A percentile compares a stretch with the other conserved stretches of the same genome.
phyloP scores from a whole-genome alignment of 495 filamentous ascomycete species.

The Annulohypoxylon nitens region DNA sequence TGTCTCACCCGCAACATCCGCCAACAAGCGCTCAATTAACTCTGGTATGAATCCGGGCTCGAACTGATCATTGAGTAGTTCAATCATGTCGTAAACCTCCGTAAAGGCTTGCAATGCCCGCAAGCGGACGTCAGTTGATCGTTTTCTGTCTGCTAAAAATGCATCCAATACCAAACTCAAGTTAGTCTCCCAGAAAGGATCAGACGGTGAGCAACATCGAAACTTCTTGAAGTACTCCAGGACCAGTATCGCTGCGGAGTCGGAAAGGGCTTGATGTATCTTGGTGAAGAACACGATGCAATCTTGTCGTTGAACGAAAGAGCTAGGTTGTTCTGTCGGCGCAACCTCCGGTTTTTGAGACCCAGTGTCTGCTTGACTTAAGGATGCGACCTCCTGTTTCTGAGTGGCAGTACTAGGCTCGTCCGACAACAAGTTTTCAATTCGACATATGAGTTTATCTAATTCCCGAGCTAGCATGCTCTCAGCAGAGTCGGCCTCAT shows the following conservation, averaged over 20 bases:
- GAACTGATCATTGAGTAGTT: conserved; percentile 65
- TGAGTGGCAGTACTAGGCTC: conserved; percentile 55
- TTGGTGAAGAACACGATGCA: conserved; percentile 78
- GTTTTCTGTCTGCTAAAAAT: conserved; percentile 73
- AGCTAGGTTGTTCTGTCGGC: conserved; percentile 45
- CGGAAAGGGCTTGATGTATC: conserved; percentile 67
- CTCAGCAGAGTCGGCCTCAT: conserved; percentile 50
- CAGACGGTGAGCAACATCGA: conserved; percentile 78
- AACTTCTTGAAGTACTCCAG: conserved; percentile 71
- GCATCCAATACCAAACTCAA: conserved; percentile 70
- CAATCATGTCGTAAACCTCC: conserved; percentile 73
- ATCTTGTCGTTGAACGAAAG: conserved; percentile 69
- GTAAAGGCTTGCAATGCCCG: conserved; percentile 75
- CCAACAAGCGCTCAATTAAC: conserved; percentile 61
- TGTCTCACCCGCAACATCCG: conserved; percentile 67
- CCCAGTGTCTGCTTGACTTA: conserved; percentile 14
- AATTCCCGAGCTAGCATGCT: conserved; percentile 55
- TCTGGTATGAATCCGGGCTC: conserved; percentile 59
- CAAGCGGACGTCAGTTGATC: conserved; percentile 75
- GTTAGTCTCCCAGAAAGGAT: conserved; percentile 74
- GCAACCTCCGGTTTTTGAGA: conserved; percentile 24
- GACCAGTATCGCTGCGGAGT: conserved; percentile 69
- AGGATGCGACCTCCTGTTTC: conserved; percentile 56
- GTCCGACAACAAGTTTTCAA: conserved; percentile 58
- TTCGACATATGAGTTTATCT: conserved; percentile 52